Conservation (phyloP, 2,329 filamentous ascomycete genomes). For the Cladophialophora psammophila region DNA sequence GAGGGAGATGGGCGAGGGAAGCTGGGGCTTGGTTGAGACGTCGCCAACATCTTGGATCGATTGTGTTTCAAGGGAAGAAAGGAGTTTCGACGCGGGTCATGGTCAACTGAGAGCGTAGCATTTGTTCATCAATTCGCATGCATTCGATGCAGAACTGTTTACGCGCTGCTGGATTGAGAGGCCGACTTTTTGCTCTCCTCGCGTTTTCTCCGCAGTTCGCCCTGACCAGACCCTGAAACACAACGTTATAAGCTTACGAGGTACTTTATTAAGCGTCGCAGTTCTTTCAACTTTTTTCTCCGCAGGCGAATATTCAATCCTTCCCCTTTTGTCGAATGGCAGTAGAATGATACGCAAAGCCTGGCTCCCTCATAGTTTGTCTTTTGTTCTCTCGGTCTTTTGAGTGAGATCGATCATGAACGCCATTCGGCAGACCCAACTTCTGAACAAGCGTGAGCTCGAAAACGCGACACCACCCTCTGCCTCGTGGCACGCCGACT, state of each 20-base stretch:
- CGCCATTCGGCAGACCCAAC: constrained; percentile 87
- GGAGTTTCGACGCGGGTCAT: background rate
- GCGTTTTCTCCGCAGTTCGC: constrained; percentile 13
- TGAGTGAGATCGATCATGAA: constrained; percentile 71
- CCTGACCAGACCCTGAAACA: background rate
- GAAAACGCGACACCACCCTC: constrained; percentile 86
- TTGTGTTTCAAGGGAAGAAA: background rate
- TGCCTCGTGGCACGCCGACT: constrained; percentile 96
- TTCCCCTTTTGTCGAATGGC: background rate
- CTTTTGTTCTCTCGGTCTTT: background rate
- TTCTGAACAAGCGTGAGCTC: constrained; percentile 92
- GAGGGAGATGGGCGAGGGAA: constrained; percentile 20
- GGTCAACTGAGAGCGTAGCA: constrained; percentile 3
- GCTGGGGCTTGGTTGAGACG: constrained; percentile 27
- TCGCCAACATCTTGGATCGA: constrained; percentile 28
- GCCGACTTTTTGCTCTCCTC: constrained; percentile 8
- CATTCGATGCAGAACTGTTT: background rate
- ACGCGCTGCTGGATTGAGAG: constrained; percentile 13
- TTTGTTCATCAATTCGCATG: background rate
- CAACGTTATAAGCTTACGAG: constrained; percentile 6
- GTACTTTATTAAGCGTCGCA: constrained; percentile 1
- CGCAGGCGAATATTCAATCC: constrained; percentile 4
- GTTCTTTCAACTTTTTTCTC: constrained; percentile 12
- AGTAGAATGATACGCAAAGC: background rate
- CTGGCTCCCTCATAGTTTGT: background rate